Evolutionary conservation across 169 alveolate genomes (phyloP), one percentile per base, ranked within the genome.

Genomic region (Miamiensis avidus): DNA sequence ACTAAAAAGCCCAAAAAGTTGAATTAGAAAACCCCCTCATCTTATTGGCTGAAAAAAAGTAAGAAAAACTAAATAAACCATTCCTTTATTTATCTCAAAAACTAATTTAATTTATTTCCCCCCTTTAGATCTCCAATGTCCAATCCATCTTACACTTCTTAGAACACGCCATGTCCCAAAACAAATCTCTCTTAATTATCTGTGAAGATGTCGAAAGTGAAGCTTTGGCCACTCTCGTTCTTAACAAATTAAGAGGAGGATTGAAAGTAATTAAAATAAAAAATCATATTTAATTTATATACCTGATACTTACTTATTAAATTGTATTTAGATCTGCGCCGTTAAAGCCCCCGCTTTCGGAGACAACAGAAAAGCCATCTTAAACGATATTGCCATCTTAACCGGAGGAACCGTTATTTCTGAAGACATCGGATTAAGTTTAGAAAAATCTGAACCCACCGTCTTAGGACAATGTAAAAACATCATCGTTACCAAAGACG

Each of bases 161-260:
- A 74, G 99, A 99, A 94, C 98, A 96, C 93, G 98, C 98, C 65
- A 92, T 98, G 85, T 98, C 97, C 84, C 91, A 94, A 79, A 98
- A 97, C 85, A 96, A 98, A 74, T 98, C 99, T 0, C 92, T 99
- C 30, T 94, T 99, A 78, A 95, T 99, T 29, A 97, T 99, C 69
- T 99, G 99, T 31, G 99, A 99, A 91, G 99, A 99, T 92, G 99
- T 99, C 75, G 99, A 99, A 92, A 97, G 99, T 77, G 99, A 99
- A 89, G 99, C 99, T n/a, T 93, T 99, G 82, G 99, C 99, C 26
- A 97, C 99, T 64, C 88, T 99, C 88, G 98, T 99, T 31, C 98
- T 99, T 81, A 99, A 99, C 90, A 99, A 98, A 93, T 95, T 99
- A 73, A 98, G 99, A 82, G 98, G 99, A 33, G 99, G 99, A 34